A percentile compares a stretch with the other conserved stretches of the same genome.
Conservation (phyloP, 1,139 yeast genomes). For the Geotrichum klebahnii region DNA sequence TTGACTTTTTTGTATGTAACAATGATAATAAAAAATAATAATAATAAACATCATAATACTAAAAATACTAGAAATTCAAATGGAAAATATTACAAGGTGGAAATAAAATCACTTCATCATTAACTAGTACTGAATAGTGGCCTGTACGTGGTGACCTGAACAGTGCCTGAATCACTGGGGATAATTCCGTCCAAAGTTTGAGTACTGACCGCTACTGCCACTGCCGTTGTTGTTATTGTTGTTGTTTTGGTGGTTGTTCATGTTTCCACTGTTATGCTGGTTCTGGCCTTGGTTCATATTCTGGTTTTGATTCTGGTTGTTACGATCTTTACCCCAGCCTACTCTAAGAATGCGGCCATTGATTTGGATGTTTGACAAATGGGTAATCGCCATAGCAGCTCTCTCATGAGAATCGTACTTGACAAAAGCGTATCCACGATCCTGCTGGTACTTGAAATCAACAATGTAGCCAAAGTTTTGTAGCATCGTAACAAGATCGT, state of each 20-base stretch:
- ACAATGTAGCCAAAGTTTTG: slow-evolving; percentile 79
- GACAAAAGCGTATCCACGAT: slow-evolving; percentile 79
- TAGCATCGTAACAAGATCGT: slow-evolving; percentile 69
- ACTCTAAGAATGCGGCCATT: slow-evolving; percentile 78
- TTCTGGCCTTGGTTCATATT: slow-evolving; percentile 3
- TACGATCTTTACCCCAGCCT: slow-evolving; percentile 73
- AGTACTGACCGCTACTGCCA: neutral
- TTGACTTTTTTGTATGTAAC: no score
- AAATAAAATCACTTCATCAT: no score
- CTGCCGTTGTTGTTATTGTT: no score
- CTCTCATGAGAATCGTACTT: slow-evolving; percentile 81
- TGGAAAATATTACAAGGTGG: no score
- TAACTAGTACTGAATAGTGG: no score
- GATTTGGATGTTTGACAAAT: slow-evolving; percentile 66
- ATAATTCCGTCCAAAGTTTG: neutral
- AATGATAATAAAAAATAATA: no score
- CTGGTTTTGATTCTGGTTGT: slow-evolving; percentile 2
- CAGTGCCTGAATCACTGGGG: no score
- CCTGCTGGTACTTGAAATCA: slow-evolving; percentile 76
- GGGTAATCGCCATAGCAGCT: slow-evolving; percentile 84
- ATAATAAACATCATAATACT: no score
- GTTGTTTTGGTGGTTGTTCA: neutral
- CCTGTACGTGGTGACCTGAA: no score
- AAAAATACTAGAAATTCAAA: no score
- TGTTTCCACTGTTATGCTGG: slow-evolving; percentile 2